phyloP scores from a whole-genome alignment of 768 basidiomycete genomes.

The Rossbeevera mucosa region DNA sequence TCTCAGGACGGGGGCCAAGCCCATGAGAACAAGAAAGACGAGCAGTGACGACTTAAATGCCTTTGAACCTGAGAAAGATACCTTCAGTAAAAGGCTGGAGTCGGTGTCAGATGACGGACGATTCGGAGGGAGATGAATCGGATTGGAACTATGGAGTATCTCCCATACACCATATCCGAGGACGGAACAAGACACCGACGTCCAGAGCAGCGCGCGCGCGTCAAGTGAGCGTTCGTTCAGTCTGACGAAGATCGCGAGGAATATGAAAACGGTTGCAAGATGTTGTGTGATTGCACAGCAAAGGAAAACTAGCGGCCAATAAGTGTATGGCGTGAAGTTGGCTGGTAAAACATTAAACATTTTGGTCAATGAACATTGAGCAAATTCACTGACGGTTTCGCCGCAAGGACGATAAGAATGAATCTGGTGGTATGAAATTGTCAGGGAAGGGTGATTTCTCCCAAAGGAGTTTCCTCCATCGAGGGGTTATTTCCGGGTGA shows the following conservation, averaged over 20 bases:
- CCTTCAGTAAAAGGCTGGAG: constrained; percentile 9
- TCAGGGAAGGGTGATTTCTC: constrained; percentile 71
- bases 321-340: constrained; percentile 76
- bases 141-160: constrained; percentile 40
- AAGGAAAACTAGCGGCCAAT: constrained; percentile 64
- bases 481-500: constrained; percentile 15
- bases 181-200: constrained; percentile 56
- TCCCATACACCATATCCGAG: constrained; percentile 63
- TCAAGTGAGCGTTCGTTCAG: constrained; percentile 62
- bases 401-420: constrained; percentile 74
- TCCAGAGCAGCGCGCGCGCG: constrained; percentile 63
- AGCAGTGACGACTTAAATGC: constrained; percentile 77
- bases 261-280: constrained; percentile 72
- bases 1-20: constrained; percentile 84
- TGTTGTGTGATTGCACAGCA: constrained; percentile 83
- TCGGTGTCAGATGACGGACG: constrained; percentile 21
- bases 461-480: constrained; percentile 80
- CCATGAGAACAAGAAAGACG: constrained; percentile 84
- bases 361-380: constrained; percentile 10
- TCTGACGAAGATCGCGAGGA: constrained; percentile 74
- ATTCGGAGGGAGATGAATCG: constrained; percentile 17
- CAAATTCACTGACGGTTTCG: constrained; percentile 61
- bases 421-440: constrained; percentile 71
- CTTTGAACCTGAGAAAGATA: constrained; percentile 51
- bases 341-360: constrained; percentile 48